Conservation (phyloP, 2,329 filamentous ascomycete genomes). For the Fusarium succisae region DNA sequence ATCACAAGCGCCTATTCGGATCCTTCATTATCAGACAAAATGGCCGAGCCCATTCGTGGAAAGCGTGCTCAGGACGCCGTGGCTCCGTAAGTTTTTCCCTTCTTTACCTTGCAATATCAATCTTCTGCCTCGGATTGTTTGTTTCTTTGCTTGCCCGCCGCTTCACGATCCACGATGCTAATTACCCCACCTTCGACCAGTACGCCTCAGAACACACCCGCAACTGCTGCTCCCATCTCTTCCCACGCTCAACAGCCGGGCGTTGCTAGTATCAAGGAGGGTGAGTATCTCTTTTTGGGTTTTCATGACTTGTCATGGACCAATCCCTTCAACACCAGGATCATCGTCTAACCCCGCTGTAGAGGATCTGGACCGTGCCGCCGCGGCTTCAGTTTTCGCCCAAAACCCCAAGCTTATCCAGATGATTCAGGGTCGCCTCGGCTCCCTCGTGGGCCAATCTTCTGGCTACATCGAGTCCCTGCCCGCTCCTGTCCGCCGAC, state of each 20-base stretch:
- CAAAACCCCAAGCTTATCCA: slow-evolving; percentile 94
- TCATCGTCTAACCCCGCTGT: slow-evolving; percentile 33
- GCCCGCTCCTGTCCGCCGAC: slow-evolving; percentile 86
- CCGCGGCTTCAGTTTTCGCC: slow-evolving; percentile 92
- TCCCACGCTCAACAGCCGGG: slow-evolving; percentile 96
- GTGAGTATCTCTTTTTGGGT: slow-evolving; percentile 61
- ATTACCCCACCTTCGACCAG: slow-evolving; percentile 68
- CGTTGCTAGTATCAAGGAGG: slow-evolving; percentile 96
- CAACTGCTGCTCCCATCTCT: slow-evolving; percentile 94
- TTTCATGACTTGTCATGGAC: not conserved
- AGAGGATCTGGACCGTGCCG: slow-evolving; percentile 91
- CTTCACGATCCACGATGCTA: slow-evolving; percentile 43
- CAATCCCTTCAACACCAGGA: slow-evolving; percentile 5
- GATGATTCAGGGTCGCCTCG: slow-evolving; percentile 98
- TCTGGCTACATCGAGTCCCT: slow-evolving; percentile 99
- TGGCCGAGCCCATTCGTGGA: slow-evolving; percentile 73
- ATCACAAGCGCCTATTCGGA: slow-evolving; percentile 41
- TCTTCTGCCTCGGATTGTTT: slow-evolving; percentile 13
- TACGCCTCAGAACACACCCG: slow-evolving; percentile 97
- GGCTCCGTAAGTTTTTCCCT: slow-evolving; percentile 63
- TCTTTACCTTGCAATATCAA: slow-evolving; percentile 22
- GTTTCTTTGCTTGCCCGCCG: slow-evolving; percentile 36
- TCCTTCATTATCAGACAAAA: slow-evolving; percentile 51
- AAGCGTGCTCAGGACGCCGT: slow-evolving; percentile 65
- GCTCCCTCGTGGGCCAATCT: slow-evolving; percentile 90